phyloP scores from a whole-genome alignment of 1,284 basidiomycete species.

The Pascua sp. region DNA sequence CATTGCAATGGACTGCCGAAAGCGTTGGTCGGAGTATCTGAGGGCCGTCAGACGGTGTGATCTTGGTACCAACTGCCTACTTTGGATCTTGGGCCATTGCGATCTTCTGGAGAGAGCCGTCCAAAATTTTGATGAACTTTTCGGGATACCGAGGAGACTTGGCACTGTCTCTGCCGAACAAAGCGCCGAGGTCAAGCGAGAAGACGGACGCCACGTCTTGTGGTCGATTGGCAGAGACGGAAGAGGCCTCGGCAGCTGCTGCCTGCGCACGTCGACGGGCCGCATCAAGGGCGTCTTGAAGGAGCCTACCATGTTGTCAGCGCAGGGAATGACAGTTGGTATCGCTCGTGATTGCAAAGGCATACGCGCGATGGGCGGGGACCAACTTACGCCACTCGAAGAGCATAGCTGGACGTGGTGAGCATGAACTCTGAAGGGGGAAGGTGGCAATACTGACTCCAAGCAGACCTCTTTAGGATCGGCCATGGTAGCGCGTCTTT shows the following conservation, averaged over 20 bases:
- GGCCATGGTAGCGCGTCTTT: no score
- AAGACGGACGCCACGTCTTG: constrained; percentile 27
- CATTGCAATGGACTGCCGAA: constrained; percentile 79
- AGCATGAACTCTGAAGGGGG: no score
- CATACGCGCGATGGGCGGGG: no score
- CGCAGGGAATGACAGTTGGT: not conserved
- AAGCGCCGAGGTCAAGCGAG: constrained; percentile 34
- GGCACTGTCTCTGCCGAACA: constrained; percentile 31
- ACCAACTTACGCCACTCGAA: constrained; percentile 35
- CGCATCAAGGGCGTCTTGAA: constrained; percentile 25
- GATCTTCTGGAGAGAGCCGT: constrained; percentile 79
- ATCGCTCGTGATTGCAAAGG: no score
- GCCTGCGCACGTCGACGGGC: not conserved
- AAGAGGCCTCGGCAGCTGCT: constrained; percentile 1
- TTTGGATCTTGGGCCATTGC: constrained; percentile 83
- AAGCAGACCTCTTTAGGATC: no score
- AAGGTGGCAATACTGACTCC: no score
- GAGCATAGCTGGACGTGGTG: constrained; percentile 25
- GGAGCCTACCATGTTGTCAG: constrained; percentile 20
- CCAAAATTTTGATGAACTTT: constrained; percentile 81
- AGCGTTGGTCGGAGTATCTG: constrained; percentile 81
- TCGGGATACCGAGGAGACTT: constrained; percentile 89
- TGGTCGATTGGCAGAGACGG: not conserved
- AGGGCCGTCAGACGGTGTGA: not conserved
- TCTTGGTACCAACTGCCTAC: constrained; percentile 54